A percentile compares a stretch with the other conserved stretches of the same genome.
Conservation (phyloP, 1,139 yeast genomes). For the Suhomyces wounanorum region DNA sequence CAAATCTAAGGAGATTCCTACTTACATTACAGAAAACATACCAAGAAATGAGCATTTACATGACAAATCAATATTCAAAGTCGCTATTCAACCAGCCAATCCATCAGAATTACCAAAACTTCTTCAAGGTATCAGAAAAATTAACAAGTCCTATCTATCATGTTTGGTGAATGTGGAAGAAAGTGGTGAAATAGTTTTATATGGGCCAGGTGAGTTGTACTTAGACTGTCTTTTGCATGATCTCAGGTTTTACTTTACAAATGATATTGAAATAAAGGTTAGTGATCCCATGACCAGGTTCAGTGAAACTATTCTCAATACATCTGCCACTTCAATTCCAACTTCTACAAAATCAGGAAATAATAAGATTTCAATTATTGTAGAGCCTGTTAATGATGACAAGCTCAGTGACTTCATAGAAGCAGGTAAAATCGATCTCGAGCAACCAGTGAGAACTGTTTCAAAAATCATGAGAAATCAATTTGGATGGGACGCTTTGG, state of each 20-base stretch:
- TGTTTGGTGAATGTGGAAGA: conserved; percentile 74
- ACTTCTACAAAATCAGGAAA: conserved; percentile 57
- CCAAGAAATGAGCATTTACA: background rate
- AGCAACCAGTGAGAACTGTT: conserved; percentile 42
- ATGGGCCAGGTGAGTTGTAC: conserved; percentile 87
- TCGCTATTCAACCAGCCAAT: conserved; percentile 78
- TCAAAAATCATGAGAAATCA: conserved; percentile 57
- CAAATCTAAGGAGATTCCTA: background rate
- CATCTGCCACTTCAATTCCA: conserved; percentile 67
- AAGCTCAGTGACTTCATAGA: conserved; percentile 60
- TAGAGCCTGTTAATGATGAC: conserved; percentile 67
- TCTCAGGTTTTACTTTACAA: conserved; percentile 58
- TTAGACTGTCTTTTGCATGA: conserved; percentile 85
- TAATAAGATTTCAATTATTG: conserved; percentile 66
- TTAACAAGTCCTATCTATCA: conserved; percentile 67
- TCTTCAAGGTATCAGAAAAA: conserved; percentile 63
- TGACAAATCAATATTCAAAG: conserved; percentile 54
- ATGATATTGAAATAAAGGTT: conserved; percentile 70
- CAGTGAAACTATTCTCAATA: conserved; percentile 71
- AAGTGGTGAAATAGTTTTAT: conserved; percentile 80
- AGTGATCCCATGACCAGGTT: conserved; percentile 85
- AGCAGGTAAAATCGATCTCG: conserved; percentile 43
- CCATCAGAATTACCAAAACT: conserved; percentile 81
- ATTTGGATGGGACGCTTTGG: conserved; percentile 81
- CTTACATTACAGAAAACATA: conserved; percentile 1